Conservation (phyloP, 225 moss, liverwort and hornwort species). For the Sphagnum tenellum region DNA sequence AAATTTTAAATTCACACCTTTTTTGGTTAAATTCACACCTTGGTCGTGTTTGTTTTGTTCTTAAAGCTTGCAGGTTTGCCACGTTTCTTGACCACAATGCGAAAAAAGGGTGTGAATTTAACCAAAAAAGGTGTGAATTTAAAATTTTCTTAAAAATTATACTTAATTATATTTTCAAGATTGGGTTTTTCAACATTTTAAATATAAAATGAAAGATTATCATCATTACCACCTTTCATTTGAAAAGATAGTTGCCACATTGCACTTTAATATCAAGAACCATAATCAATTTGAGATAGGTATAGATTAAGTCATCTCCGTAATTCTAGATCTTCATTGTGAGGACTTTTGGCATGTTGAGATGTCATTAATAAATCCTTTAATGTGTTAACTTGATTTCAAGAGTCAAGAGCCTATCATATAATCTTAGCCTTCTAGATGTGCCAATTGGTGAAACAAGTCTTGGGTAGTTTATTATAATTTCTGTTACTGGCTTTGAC, state of each 20-base stretch:
- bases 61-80: slow-evolving; percentile 81
- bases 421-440: slow-evolving; percentile 44
- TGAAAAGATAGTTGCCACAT: slow-evolving; percentile 56
- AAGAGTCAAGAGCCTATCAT: slow-evolving; percentile 52
- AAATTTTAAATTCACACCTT: too few species aligned
- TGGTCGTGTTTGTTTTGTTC: too few species aligned
- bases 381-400: background rate
- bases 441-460: slow-evolving; percentile 52
- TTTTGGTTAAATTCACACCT: too few species aligned
- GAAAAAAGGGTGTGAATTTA: too few species aligned
- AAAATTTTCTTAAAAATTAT: too few species aligned
- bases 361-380: too few species aligned
- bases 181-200: too few species aligned
- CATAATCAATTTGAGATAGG: slow-evolving; percentile 73
- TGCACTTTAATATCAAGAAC: slow-evolving; percentile 70
- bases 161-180: too few species aligned
- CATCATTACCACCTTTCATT: slow-evolving; percentile 63
- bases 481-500: slow-evolving; percentile 42
- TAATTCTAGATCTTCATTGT: too few species aligned
- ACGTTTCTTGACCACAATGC: too few species aligned
- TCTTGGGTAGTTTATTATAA: slow-evolving; percentile 22
- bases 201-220: slow-evolving; percentile 53
- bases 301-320: slow-evolving; percentile 2
- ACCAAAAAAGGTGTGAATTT: too few species aligned
- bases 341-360: too few species aligned